phyloP scores from a whole-genome alignment of 2,329 filamentous ascomycete genomes.

The Pyricularia sp. region DNA sequence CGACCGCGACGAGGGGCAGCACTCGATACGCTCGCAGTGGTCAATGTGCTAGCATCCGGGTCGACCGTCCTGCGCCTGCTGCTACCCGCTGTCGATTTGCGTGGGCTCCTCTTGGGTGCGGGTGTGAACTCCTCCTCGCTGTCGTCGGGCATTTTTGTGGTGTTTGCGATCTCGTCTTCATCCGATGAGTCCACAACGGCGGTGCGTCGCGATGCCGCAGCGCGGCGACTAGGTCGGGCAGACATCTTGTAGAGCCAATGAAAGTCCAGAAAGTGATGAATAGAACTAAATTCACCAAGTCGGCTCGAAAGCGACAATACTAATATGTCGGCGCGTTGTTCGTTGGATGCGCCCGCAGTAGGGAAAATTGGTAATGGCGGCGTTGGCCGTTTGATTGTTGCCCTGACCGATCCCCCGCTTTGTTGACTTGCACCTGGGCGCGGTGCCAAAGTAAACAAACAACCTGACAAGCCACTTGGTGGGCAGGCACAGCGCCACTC shows the following conservation, averaged over 20 bases:
- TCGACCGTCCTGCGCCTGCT: constrained; percentile 31
- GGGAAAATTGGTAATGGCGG: not conserved
- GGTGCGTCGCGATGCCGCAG: constrained; percentile 51
- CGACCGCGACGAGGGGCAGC: constrained; percentile 24
- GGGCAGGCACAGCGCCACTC: not conserved
- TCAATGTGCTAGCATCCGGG: constrained; percentile 21
- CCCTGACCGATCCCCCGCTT: constrained; percentile 12
- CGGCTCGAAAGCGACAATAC: constrained; percentile 4
- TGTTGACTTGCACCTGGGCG: constrained; percentile 14
- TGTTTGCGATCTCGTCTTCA: constrained; percentile 53
- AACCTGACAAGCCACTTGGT: not conserved
- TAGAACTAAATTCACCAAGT: not conserved
- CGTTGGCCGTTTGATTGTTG: not conserved
- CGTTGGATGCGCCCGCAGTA: not conserved
- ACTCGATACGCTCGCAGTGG: constrained; percentile 15
- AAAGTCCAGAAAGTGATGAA: not conserved
- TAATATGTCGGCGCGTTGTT: not conserved
- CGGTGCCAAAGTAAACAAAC: constrained; percentile 13
- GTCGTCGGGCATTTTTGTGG: constrained; percentile 45
- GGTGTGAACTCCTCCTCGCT: constrained; percentile 74
- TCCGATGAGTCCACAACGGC: constrained; percentile 66
- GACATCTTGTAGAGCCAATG: constrained; percentile 22
- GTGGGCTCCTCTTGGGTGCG: constrained; percentile 46
- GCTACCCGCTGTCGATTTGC: constrained; percentile 20
- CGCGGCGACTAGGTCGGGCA: constrained; percentile 33